phyloP scores from a whole-genome alignment of 139 green algal genomes.

The Tetraselmis chui region DNA sequence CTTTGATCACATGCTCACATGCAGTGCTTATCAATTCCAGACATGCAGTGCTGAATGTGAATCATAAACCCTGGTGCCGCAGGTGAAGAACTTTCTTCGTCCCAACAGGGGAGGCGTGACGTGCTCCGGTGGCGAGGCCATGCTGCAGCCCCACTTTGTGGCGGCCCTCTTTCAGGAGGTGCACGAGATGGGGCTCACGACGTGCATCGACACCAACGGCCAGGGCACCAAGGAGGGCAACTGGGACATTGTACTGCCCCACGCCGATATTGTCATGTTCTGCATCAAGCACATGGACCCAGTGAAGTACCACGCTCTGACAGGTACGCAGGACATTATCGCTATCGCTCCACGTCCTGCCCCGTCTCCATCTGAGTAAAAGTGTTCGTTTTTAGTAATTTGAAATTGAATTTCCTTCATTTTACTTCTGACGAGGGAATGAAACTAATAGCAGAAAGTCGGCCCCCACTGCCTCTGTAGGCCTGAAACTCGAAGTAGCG shows the following conservation, averaged over 20 bases:
- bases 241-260: constrained; percentile 52
- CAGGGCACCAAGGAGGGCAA: constrained; percentile 46
- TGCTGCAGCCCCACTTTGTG: constrained; percentile 54
- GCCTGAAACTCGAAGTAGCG: constrained; percentile 33
- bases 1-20: too few relatives aligned
- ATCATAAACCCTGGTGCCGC: too few relatives aligned
- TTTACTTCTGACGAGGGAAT: too few relatives aligned
- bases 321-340: background rate
- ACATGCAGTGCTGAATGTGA: too few relatives aligned
- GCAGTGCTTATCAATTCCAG: background rate
- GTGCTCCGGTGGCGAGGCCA: constrained; percentile 47
- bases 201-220: constrained; percentile 57
- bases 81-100: constrained; percentile 28
- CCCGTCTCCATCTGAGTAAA: too few relatives aligned
- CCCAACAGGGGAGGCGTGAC: constrained; percentile 47
- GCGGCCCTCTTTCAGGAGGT: constrained; percentile 32
- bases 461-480: constrained; percentile 25
- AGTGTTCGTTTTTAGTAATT: too few relatives aligned
- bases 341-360: too few relatives aligned
- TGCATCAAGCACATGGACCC: constrained; percentile 57
- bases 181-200: constrained; percentile 50
- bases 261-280: constrained; percentile 59
- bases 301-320: constrained; percentile 18
- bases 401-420: too few relatives aligned
- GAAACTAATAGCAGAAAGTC: constrained; percentile 6